These are phyloP conservation scores for Striga asiatica DNA, from an alignment of 257 asterid species.

Conservation along the genomic window DNA sequence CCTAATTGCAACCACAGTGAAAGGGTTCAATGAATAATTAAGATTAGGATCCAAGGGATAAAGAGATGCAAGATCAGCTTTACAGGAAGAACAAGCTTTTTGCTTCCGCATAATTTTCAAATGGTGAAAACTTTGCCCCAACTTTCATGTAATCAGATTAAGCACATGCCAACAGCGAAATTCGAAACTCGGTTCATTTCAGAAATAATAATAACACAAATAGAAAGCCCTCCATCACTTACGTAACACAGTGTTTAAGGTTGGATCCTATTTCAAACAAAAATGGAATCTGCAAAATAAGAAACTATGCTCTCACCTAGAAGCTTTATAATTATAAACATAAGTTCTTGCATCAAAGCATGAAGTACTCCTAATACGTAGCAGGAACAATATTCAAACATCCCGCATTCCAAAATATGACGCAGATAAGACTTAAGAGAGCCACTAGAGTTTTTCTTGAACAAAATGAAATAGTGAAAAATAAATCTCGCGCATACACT, in stretches of 20 bases:
- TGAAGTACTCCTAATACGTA: neutral
- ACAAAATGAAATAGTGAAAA: neutral
- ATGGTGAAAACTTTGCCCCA: neutral
- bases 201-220: neutral
- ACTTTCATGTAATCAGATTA: neutral
- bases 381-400: neutral
- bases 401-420: neutral
- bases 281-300: neutral
- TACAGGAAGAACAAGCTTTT: too few relatives aligned
- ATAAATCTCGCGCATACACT: neutral
- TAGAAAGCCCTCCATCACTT: neutral
- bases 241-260: neutral
- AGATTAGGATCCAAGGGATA: too few relatives aligned
- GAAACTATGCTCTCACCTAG: neutral
- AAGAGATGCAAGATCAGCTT: neutral
- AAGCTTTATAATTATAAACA: neutral
- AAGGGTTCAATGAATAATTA: too few relatives aligned
- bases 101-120: neutral
- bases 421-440: neutral
- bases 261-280: neutral
- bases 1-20: too few relatives aligned
- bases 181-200: neutral
- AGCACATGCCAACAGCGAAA: neutral
- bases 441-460: neutral
- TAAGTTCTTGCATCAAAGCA: neutral